These are phyloP conservation scores for Xylariaceae sp. DNA, from an alignment of 2,329 filamentous ascomycete genomes.

Conservation along the genomic window DNA sequence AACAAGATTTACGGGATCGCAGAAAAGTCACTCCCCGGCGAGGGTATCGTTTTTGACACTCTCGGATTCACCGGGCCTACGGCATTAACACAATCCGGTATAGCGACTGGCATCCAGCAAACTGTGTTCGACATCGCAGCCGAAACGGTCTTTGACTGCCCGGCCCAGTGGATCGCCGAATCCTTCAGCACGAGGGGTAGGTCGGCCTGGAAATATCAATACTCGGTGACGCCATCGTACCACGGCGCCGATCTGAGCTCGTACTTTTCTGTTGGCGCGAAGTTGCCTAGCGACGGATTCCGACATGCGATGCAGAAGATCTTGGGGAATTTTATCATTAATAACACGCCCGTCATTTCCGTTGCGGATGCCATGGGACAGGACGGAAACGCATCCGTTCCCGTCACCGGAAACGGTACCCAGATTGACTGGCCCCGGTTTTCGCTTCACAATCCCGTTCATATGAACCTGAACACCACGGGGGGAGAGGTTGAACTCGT, in stretches of 20 bases:
- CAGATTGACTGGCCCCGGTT: constrained; percentile 44
- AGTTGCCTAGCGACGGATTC: constrained; percentile 42
- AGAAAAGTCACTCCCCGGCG: constrained; percentile 9
- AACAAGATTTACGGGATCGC: constrained; percentile 33
- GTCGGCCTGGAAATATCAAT: constrained; percentile 52
- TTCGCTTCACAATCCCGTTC: constrained; percentile 41
- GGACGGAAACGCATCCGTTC: constrained; percentile 41
- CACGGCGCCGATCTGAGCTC: constrained; percentile 45
- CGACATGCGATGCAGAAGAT: constrained; percentile 49
- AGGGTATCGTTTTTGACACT: constrained; percentile 44
- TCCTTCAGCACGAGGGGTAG: constrained; percentile 47
- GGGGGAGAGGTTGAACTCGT: constrained; percentile 41
- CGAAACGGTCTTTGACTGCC: constrained; percentile 58
- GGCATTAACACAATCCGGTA: constrained; percentile 52
- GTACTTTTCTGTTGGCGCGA: constrained; percentile 43
- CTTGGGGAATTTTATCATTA: constrained; percentile 52
- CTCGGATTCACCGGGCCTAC: constrained; percentile 47
- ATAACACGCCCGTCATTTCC: constrained; percentile 49
- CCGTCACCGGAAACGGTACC: constrained; percentile 34
- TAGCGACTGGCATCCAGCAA: constrained; percentile 56
- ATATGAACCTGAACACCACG: constrained; percentile 54
- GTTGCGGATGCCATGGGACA: constrained; percentile 39
- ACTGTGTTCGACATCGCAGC: constrained; percentile 54
- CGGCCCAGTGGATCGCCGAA: constrained; percentile 56
- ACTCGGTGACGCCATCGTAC: constrained; percentile 44